These are phyloP conservation scores for Mallotus japonicus DNA, from an alignment of 441 rosid species.

Conservation along the genomic window DNA sequence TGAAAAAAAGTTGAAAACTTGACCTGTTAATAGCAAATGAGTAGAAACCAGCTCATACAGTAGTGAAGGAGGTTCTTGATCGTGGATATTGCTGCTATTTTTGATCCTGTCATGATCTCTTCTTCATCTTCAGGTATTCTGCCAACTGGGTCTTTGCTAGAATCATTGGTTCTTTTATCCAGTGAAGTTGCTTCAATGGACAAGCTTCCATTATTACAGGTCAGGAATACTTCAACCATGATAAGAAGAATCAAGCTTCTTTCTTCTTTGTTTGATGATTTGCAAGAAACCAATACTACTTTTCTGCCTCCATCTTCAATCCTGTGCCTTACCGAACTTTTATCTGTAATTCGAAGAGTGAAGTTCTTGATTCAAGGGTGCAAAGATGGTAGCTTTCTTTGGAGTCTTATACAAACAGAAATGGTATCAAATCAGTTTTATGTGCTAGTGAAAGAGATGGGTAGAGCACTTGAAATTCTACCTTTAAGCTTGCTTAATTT, in stretches of 20 bases:
- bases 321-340: conserved; percentile 58
- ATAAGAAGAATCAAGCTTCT: conserved; percentile 55
- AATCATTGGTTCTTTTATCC: conserved; percentile 49
- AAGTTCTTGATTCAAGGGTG: conserved; percentile 46
- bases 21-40: conserved; percentile 22
- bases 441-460: conserved; percentile 58
- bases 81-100: conserved; percentile 32
- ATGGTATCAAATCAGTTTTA: conserved; percentile 46
- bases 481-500: conserved; percentile 56
- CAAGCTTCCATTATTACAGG: conserved; percentile 46
- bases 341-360: conserved; percentile 45
- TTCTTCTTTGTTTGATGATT: conserved; percentile 56
- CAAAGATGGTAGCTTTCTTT: conserved; percentile 48
- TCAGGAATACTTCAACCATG: conserved; percentile 46
- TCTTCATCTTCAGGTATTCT: conserved; percentile 46
- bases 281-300: conserved; percentile 30
- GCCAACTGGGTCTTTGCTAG: conserved; percentile 45
- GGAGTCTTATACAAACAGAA: conserved; percentile 45
- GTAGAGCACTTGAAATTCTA: conserved; percentile 59
- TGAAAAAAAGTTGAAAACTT: neutral
- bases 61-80: neutral
- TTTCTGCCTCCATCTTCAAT: conserved; percentile 59
- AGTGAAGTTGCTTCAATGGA: conserved; percentile 50
- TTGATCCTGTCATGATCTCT: conserved; percentile 32
- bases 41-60: conserved; percentile 18